Percentiles rank a stretch among this genome's conserved stretches.
These are phyloP conservation scores for Paraurostyla sp. DNA, from an alignment of 73 alveolate species.

Conservation along the genomic window DNA sequence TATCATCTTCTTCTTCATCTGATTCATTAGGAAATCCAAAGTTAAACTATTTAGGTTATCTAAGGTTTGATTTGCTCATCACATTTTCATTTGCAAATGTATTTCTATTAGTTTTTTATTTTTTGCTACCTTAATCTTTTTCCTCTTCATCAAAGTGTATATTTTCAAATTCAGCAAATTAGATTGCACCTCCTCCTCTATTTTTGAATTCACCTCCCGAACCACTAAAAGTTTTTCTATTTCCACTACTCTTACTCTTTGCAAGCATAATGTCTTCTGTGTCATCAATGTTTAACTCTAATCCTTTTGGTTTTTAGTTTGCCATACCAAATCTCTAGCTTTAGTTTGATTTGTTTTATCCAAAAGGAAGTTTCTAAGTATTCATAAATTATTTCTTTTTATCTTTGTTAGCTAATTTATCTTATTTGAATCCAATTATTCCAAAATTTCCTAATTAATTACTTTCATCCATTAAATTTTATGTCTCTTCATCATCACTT, in stretches of 20 bases:
- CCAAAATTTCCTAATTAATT: constrained; percentile 15
- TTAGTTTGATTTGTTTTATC: no score
- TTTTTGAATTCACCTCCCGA: not conserved
- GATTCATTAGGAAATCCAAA: constrained; percentile 36
- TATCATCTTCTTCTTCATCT: constrained; percentile 25
- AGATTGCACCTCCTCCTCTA: not conserved
- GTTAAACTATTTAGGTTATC: constrained; percentile 61
- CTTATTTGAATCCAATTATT: constrained; percentile 16
- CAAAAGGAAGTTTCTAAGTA: constrained; percentile 11
- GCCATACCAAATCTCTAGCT: no score
- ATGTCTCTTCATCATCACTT: not conserved
- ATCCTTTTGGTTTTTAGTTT: no score
- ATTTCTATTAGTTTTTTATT: not conserved
- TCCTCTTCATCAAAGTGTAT: not conserved
- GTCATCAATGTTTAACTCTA: no score
- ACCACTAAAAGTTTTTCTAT: constrained; percentile 21
- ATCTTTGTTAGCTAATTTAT: not conserved
- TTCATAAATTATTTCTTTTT: constrained; percentile 2
- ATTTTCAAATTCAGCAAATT: constrained; percentile 42
- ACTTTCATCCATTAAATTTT: no score
- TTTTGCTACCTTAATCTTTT: not conserved
- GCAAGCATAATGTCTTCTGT: no score
- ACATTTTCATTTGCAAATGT: constrained; percentile 67
- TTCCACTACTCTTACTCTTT: no score
- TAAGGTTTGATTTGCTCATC: constrained; percentile 61